Percentiles rank a stretch among this genome's conserved stretches.
Evolutionary conservation across 2,329 filamentous ascomycete species (phyloP).

Genomic region (Fusarium denticulatum): DNA sequence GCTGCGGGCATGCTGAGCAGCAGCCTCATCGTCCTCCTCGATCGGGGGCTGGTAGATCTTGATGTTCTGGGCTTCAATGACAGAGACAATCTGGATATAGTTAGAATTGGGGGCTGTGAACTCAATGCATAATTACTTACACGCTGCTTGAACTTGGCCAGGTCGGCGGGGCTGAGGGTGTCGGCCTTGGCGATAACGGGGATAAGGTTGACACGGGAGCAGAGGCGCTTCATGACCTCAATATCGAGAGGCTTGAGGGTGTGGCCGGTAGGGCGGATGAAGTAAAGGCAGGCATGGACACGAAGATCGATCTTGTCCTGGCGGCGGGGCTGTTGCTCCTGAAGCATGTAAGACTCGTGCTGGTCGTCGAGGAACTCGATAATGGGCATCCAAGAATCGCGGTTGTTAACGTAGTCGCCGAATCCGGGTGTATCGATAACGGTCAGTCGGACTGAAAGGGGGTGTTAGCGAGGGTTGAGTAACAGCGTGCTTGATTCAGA

Average conservation of each 20-base stretch:
- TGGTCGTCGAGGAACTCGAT: constrained; percentile 99
- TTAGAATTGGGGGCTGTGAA: not conserved
- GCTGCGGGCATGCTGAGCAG: constrained; percentile 91
- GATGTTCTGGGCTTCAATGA: constrained; percentile 98
- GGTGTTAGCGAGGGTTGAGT: constrained; percentile 30
- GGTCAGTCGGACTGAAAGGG: constrained; percentile 83
- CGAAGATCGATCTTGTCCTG: constrained; percentile 99
- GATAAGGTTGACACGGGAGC: constrained; percentile 97
- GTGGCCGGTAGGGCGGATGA: constrained; percentile 98
- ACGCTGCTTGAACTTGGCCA: constrained; percentile 94
- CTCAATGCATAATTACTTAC: constrained; percentile 62
- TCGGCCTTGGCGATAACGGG: constrained; percentile 99
- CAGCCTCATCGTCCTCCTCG: constrained; percentile 97
- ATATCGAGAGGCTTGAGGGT: constrained; percentile 98
- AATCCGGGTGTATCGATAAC: constrained; percentile 99
- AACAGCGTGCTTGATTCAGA: constrained; percentile 4
- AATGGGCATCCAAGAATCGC: constrained; percentile 99
- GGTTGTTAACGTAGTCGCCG: constrained; percentile 99
- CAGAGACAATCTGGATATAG: constrained; percentile 80
- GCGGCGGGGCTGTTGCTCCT: constrained; percentile 98
- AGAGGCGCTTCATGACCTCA: constrained; percentile 99
- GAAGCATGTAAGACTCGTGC: constrained; percentile 99
- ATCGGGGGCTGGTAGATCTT: constrained; percentile 99
- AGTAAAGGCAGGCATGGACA: constrained; percentile 98
- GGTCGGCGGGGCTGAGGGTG: constrained; percentile 90